Evolutionary conservation across 106 monocot genomes (phyloP).

Genomic region (Gastrodia elata): DNA sequence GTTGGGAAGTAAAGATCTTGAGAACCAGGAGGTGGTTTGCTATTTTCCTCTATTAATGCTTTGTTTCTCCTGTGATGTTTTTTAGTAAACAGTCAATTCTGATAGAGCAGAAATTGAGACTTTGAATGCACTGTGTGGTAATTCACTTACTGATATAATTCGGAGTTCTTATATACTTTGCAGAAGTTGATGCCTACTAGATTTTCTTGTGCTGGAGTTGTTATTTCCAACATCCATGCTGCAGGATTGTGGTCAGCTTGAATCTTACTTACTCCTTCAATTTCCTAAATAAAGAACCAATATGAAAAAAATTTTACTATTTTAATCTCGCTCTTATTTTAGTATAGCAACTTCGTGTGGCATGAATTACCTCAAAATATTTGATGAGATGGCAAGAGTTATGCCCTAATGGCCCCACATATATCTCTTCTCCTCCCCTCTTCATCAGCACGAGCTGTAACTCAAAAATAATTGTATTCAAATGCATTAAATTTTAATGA

Average conservation of each 20-base stretch:
- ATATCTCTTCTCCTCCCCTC: conserved; percentile 17
- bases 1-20: conserved; percentile 20
- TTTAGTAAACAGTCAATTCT: background rate
- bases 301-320: background rate
- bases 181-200: background rate
- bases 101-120: background rate
- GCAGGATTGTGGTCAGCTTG: conserved; percentile 9
- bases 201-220: conserved; percentile 6
- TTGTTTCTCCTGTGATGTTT: conserved; percentile 21
- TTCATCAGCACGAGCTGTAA: conserved; percentile 11
- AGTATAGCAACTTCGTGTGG: background rate
- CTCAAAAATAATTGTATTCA: background rate
- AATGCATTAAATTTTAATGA: background rate
- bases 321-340: background rate
- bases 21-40: conserved; percentile 14
- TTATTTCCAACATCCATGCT: conserved; percentile 13
- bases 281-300: background rate
- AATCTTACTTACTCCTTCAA: conserved; percentile 10
- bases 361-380: conserved; percentile 12
- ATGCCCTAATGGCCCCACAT: conserved; percentile 11
- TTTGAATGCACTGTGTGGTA: background rate
- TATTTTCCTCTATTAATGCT: conserved; percentile 15
- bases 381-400: conserved; percentile 12
- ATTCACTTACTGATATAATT: conserved; percentile 7
- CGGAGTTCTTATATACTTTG: conserved; percentile 9